These are phyloP conservation scores for Ophiostoma ulmi DNA, from an alignment of 2,329 filamentous ascomycete species.

Conservation along the genomic window DNA sequence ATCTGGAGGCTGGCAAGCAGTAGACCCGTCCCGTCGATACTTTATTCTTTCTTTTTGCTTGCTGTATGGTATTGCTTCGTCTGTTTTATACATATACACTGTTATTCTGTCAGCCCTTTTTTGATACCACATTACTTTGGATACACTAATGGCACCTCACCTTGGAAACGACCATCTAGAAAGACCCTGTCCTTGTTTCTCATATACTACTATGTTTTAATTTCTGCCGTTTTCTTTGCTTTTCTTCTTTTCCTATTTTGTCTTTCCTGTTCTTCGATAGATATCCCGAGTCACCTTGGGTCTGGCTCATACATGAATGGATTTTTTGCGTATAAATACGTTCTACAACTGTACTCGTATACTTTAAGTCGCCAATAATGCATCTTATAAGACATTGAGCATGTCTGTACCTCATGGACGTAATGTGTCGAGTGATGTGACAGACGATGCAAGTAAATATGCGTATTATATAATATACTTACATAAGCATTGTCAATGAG, in stretches of 20 bases:
- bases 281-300: conserved; percentile 7
- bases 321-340: neutral
- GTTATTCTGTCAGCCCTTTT: neutral
- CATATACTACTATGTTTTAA: neutral
- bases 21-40: neutral
- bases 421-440: neutral
- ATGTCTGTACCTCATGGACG: neutral
- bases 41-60: neutral
- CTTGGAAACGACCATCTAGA: neutral
- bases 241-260: neutral
- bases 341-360: neutral
- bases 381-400: too few species aligned
- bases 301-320: neutral
- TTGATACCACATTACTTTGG: neutral
- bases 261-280: neutral
- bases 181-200: neutral
- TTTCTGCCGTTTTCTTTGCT: neutral
- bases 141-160: neutral
- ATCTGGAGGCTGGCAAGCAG: conserved; percentile 28
- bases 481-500: neutral
- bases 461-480: neutral
- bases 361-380: neutral
- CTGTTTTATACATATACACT: neutral
- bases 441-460: neutral
- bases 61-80: neutral